phyloP scores from a whole-genome alignment of 2,329 filamentous ascomycete species.

The Fusarium anguioides region DNA sequence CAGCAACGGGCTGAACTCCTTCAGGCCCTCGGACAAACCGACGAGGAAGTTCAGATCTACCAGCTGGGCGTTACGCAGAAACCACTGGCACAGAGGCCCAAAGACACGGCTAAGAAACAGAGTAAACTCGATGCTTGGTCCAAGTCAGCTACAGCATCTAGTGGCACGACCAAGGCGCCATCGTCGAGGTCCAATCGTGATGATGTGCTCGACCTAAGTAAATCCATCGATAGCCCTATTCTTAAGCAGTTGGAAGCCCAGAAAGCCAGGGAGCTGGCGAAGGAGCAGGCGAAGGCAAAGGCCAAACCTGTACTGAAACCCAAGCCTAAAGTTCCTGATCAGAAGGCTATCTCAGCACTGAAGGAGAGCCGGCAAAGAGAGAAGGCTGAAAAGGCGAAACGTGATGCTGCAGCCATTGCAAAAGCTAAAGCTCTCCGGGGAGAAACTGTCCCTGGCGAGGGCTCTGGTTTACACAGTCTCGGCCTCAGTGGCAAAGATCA shows the following conservation, averaged over 20 bases:
- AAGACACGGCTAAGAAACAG: slow-evolving; percentile 63
- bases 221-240: slow-evolving; percentile 59
- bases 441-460: slow-evolving; percentile 68
- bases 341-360: slow-evolving; percentile 60
- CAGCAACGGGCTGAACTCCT: slow-evolving; percentile 87
- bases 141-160: slow-evolving; percentile 56
- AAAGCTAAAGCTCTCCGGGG: slow-evolving; percentile 65
- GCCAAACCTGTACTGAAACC: slow-evolving; percentile 46
- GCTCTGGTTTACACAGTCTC: slow-evolving; percentile 79
- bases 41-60: slow-evolving; percentile 64
- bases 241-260: slow-evolving; percentile 60
- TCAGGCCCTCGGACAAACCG: slow-evolving; percentile 69
- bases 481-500: slow-evolving; percentile 83
- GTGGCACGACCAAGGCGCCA: slow-evolving; percentile 35
- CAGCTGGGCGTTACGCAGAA: slow-evolving; percentile 51
- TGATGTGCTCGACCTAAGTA: slow-evolving; percentile 59
- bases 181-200: slow-evolving; percentile 57
- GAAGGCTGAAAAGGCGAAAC: slow-evolving; percentile 77
- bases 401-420: slow-evolving; percentile 78
- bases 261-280: slow-evolving; percentile 46
- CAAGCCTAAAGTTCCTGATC: slow-evolving; percentile 49
- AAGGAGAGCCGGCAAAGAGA: slow-evolving; percentile 80
- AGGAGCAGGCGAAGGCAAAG: slow-evolving; percentile 46
- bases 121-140: slow-evolving; percentile 72
- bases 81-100: slow-evolving; percentile 35